These are phyloP conservation scores for Dactylellina leptospora DNA, from an alignment of 2,329 filamentous ascomycete species.

Conservation along the genomic window DNA sequence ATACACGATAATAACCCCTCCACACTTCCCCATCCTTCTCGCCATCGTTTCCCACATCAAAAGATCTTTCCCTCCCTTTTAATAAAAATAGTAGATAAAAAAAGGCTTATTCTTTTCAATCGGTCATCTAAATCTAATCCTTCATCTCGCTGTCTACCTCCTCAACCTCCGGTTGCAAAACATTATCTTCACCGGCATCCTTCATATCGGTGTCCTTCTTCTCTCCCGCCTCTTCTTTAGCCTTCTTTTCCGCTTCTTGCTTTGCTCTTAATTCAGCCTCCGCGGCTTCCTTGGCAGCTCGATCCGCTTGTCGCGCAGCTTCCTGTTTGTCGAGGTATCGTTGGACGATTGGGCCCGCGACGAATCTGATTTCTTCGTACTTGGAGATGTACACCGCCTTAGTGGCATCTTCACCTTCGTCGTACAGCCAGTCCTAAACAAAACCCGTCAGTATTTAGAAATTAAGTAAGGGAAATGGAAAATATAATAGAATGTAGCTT, in stretches of 20 bases:
- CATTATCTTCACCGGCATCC: constrained; percentile 21
- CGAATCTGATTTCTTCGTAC: constrained; percentile 90
- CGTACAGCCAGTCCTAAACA: constrained; percentile 92
- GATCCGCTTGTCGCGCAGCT: constrained; percentile 79
- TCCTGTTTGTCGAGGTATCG: constrained; percentile 95
- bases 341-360: constrained; percentile 90
- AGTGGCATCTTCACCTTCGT: constrained; percentile 91
- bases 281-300: constrained; percentile 69
- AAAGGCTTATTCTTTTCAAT: constrained; percentile 5
- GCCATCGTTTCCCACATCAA: too few relatives aligned
- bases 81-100: too few relatives aligned
- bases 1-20: too few relatives aligned
- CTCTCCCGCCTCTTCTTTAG: constrained; percentile 64
- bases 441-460: constrained; percentile 15
- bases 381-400: constrained; percentile 95
- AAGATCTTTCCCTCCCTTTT: too few relatives aligned
- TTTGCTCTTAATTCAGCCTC: constrained; percentile 70
- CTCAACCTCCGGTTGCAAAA: constrained; percentile 42
- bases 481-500: constrained; percentile 61
- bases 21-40: too few relatives aligned
- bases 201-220: constrained; percentile 59
- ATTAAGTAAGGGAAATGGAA: neutral
- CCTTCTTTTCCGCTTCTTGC: constrained; percentile 77
- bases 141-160: constrained; percentile 45
- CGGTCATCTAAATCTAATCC: constrained; percentile 14